Conservation (phyloP, 23 red algal genomes). For the Gracilaria domingensis region DNA sequence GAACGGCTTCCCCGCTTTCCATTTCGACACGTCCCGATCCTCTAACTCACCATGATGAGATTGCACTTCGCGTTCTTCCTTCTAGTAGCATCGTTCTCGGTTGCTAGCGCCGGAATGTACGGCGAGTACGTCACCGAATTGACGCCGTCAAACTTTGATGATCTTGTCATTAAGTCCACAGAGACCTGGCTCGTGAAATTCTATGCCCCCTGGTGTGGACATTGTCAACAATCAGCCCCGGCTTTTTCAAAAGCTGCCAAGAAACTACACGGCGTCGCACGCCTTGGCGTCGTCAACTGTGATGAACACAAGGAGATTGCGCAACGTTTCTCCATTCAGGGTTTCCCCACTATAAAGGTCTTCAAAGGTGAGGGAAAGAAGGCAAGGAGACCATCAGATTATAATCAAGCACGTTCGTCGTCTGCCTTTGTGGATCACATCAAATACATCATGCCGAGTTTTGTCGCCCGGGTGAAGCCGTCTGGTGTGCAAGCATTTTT, state of each 20-base stretch:
- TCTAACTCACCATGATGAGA: not conserved
- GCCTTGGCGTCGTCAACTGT: constrained; percentile 84
- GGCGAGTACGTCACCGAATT: constrained; percentile 68
- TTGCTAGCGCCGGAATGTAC: constrained; percentile 67
- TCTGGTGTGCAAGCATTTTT: constrained; percentile 87
- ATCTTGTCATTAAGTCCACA: constrained; percentile 67
- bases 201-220: constrained; percentile 99
- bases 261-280: constrained; percentile 80
- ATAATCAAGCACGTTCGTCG: constrained; percentile 73
- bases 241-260: constrained; percentile 78
- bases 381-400: constrained; percentile 77
- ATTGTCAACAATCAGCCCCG: constrained; percentile 82
- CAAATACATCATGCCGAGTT: constrained; percentile 74
- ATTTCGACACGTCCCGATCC: not conserved
- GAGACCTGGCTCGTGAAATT: constrained; percentile 96
- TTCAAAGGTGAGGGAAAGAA: constrained; percentile 72
- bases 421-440: constrained; percentile 75
- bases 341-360: constrained; percentile 92
- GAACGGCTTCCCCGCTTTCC: no score
- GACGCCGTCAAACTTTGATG: constrained; percentile 74
- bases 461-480: constrained; percentile 76
- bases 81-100: not conserved
- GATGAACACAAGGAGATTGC: constrained; percentile 82
- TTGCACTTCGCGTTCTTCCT: not conserved
- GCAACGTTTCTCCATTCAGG: constrained; percentile 73